phyloP scores from a whole-genome alignment of 1,284 basidiomycete genomes.

The Heimioporus retisporus region DNA sequence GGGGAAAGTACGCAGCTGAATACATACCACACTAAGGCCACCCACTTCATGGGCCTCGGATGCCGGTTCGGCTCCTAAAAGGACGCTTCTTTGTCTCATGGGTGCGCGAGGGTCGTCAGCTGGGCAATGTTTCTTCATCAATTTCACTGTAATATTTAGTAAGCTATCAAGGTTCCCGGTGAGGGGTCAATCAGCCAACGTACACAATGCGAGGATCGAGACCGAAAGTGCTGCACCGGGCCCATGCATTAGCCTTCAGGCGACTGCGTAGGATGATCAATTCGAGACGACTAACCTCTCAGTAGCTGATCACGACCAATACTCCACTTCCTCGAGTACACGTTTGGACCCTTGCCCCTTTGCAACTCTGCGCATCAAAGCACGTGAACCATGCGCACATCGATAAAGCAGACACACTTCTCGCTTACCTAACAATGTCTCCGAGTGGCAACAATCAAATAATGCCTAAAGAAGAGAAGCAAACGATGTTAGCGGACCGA shows the following conservation, averaged over 20 bases:
- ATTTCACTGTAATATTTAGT: background rate
- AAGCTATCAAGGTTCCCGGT: background rate
- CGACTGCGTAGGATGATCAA: background rate
- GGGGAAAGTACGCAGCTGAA: background rate
- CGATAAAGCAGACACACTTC: background rate
- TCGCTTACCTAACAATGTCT: slow-evolving; percentile 1
- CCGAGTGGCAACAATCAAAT: slow-evolving; percentile 7
- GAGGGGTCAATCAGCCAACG: background rate
- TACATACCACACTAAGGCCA: slow-evolving; percentile 3
- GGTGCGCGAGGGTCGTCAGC: too few relatives aligned
- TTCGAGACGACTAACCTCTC: background rate
- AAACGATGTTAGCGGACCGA: background rate
- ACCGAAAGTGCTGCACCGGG: background rate
- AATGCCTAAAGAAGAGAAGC: background rate
- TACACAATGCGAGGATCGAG: background rate
- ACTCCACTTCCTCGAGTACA: background rate
- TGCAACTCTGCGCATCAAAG: background rate
- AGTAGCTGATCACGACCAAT: slow-evolving; percentile 4
- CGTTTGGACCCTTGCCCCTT: background rate
- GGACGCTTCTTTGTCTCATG: too few relatives aligned
- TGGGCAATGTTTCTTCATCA: too few relatives aligned
- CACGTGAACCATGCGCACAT: background rate
- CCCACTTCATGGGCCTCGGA: background rate
- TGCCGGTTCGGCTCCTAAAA: too few relatives aligned
- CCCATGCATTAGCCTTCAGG: background rate